Percentiles rank a stretch among this genome's conserved stretches.
phyloP scores from a whole-genome alignment of 1,284 basidiomycete species.

The Phylloboletellus chloephorus region DNA sequence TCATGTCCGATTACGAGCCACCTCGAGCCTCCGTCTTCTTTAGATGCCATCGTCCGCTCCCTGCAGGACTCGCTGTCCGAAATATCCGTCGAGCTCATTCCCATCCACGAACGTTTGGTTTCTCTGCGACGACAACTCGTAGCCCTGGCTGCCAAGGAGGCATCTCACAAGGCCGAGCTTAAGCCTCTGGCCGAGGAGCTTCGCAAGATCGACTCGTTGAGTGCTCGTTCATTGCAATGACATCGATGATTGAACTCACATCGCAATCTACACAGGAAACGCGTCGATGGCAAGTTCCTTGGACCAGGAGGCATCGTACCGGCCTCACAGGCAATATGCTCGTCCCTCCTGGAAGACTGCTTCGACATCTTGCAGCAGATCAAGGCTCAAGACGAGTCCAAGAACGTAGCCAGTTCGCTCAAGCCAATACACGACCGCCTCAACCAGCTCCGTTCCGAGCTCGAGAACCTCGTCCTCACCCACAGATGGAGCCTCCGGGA shows the following conservation, averaged over 20 bases:
- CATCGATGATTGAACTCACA: conserved; percentile 3
- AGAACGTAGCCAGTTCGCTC: conserved; percentile 81
- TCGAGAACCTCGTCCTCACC: conserved; percentile 88
- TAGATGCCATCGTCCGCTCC: conserved; percentile 73
- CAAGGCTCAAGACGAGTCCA: conserved; percentile 88
- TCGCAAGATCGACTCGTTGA: conserved; percentile 90
- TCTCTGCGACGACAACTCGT: conserved; percentile 86
- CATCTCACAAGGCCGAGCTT: conserved; percentile 80
- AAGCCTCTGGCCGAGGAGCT: conserved; percentile 91
- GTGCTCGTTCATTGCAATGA: conserved; percentile 40
- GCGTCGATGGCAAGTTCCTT: conserved; percentile 94
- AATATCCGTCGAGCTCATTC: conserved; percentile 81
- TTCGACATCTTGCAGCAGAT: conserved; percentile 98
- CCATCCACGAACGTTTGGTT: conserved; percentile 87
- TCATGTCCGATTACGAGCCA: conserved; percentile 8
- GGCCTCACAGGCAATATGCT: conserved; percentile 84
- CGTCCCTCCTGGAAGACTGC: conserved; percentile 90
- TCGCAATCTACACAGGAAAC: conserved; percentile 51
- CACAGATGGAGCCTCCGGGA: conserved; percentile 97
- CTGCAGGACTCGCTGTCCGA: conserved; percentile 82
- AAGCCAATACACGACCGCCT: conserved; percentile 96
- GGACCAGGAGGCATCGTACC: conserved; percentile 90
- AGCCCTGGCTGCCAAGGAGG: conserved; percentile 82
- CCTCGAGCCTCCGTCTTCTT: background rate
- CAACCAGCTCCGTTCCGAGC: conserved; percentile 76